Evolutionary conservation across 306 rosid genomes (phyloP).

Genomic region (Corylus americana): DNA sequence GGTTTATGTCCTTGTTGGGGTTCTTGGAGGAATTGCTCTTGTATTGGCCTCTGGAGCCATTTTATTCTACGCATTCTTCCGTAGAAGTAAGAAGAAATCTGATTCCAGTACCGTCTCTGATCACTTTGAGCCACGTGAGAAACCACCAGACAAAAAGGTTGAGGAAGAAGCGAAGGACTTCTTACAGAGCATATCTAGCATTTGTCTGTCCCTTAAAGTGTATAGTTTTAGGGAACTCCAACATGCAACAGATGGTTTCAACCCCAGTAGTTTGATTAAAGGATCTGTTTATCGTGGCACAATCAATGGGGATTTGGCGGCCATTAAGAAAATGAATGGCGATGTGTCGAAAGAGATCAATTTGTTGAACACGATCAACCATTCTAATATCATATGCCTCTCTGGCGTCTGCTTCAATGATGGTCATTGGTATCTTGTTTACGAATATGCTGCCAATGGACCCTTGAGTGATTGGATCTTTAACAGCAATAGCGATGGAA

Average conservation of each 20-base stretch:
- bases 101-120: conserved; percentile 23
- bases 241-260: conserved; percentile 68
- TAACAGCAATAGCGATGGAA: conserved; percentile 31
- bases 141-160: conserved; percentile 26
- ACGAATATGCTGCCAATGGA: conserved; percentile 79
- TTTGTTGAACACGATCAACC: conserved; percentile 65
- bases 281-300: conserved; percentile 61
- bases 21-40: conserved; percentile 41
- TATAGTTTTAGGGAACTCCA: conserved; percentile 67
- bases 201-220: conserved; percentile 65
- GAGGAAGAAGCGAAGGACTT: conserved; percentile 40
- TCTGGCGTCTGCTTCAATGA: conserved; percentile 72
- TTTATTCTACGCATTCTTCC: conserved; percentile 28
- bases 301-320: conserved; percentile 65
- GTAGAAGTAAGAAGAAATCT: conserved; percentile 27
- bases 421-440: conserved; percentile 79
- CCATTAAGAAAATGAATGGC: conserved; percentile 64
- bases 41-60: conserved; percentile 26
- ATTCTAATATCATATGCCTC: conserved; percentile 76
- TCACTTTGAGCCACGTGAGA: conserved; percentile 40
- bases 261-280: conserved; percentile 46
- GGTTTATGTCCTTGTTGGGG: conserved; percentile 67
- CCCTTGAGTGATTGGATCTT: conserved; percentile 72
- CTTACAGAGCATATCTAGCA: conserved; percentile 47
- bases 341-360: conserved; percentile 73